Percentiles rank a stretch among this genome's conserved stretches.
Conservation (phyloP, 2,329 filamentous ascomycete species). For the Mariannaea sp. region DNA sequence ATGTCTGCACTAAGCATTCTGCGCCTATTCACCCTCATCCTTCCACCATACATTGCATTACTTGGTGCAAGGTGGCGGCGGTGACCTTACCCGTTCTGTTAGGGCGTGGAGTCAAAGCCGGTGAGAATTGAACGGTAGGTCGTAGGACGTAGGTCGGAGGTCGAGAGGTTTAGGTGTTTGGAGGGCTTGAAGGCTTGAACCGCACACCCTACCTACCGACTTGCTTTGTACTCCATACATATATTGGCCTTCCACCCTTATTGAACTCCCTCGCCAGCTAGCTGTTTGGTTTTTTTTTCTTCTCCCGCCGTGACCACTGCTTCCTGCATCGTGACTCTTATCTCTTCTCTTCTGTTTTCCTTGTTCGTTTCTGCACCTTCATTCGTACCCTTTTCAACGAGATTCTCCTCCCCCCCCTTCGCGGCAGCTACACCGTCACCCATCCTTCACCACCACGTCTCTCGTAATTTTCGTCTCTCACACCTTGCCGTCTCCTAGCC, state of each 20-base stretch:
- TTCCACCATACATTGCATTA: neutral
- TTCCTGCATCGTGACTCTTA: neutral
- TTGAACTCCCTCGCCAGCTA: slow-evolving; percentile 2
- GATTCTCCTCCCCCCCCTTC: neutral
- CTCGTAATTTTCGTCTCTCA: neutral
- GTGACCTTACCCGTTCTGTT: no score
- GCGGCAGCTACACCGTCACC: no score
- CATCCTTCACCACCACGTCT: neutral
- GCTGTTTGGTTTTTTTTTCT: no score
- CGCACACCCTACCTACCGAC: no score
- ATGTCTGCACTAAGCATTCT: neutral
- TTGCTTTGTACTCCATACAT: no score
- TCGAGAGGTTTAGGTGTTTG: no score
- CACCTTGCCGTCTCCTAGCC: neutral
- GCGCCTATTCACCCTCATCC: neutral
- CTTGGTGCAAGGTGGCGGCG: slow-evolving; percentile 9
- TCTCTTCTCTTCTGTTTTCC: neutral
- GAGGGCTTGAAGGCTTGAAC: no score
- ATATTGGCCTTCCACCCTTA: no score
- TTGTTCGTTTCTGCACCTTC: slow-evolving; percentile 3
- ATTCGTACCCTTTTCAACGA: neutral
- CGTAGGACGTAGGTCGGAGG: no score
- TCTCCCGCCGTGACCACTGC: neutral
- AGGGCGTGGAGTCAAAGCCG: no score
- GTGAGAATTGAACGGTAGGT: no score